phyloP scores from a whole-genome alignment of 345 rosid species.

The Ceriops zippeliana region DNA sequence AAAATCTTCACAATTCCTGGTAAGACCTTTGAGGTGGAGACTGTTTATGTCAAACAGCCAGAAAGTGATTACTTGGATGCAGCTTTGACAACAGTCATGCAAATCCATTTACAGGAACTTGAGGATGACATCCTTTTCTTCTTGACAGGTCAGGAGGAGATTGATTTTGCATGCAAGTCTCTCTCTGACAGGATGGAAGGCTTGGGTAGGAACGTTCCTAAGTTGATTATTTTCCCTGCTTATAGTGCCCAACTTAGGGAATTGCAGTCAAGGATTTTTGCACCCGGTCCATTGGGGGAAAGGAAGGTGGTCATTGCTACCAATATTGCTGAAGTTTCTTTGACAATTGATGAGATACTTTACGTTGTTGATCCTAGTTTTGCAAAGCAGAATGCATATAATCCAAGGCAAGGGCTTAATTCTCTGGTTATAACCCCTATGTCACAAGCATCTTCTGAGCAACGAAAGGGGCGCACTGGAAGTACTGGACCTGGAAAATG shows the following conservation, averaged over 20 bases:
- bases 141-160: conserved; percentile 86
- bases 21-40: conserved; percentile 82
- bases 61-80: conserved; percentile 86
- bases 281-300: conserved; percentile 76
- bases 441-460: conserved; percentile 86
- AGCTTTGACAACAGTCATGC: conserved; percentile 65
- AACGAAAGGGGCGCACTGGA: conserved; percentile 72
- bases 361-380: conserved; percentile 89
- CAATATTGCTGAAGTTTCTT: conserved; percentile 79
- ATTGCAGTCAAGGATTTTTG: conserved; percentile 87
- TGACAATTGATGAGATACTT: conserved; percentile 72
- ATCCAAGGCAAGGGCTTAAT: conserved; percentile 78
- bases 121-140: conserved; percentile 81
- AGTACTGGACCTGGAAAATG: conserved; percentile 91
- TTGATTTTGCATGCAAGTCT: conserved; percentile 74
- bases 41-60: conserved; percentile 68
- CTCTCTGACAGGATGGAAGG: conserved; percentile 73
- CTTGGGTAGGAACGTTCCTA: conserved; percentile 64
- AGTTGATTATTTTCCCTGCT: conserved; percentile 73
- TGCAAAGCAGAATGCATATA: conserved; percentile 73
- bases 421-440: conserved; percentile 75
- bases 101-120: conserved; percentile 85
- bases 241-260: conserved; percentile 86
- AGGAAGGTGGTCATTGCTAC: conserved; percentile 88
- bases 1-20: conserved; percentile 84